Conservation (phyloP, 352 stramenopile genomes). For the Globisporangium echinulatum region DNA sequence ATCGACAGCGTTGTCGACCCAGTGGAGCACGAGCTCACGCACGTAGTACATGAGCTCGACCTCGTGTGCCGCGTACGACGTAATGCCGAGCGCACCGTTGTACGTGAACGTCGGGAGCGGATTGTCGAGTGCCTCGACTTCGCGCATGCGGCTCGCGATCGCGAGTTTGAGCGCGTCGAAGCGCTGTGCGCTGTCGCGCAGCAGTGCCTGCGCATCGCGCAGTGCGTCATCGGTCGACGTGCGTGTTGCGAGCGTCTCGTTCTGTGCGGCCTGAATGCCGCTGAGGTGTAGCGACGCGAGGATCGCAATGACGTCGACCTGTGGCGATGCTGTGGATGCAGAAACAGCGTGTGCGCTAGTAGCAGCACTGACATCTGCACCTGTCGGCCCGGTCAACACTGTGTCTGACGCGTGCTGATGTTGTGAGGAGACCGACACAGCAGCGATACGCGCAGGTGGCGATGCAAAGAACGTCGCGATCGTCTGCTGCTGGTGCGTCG, state of each 20-base stretch:
- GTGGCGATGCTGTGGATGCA: slow-evolving; percentile 4
- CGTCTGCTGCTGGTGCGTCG: slow-evolving; percentile 46
- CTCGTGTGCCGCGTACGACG: slow-evolving; percentile 33
- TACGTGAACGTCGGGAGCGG: slow-evolving; percentile 7
- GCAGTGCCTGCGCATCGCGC: slow-evolving; percentile 18
- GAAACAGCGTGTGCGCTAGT: not conserved
- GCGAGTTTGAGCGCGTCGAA: slow-evolving; percentile 11
- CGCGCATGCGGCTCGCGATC: slow-evolving; percentile 15
- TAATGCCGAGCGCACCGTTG: slow-evolving; percentile 26
- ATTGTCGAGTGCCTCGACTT: slow-evolving; percentile 19
- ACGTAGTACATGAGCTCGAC: slow-evolving; percentile 31
- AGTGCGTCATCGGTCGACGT: slow-evolving; percentile 20
- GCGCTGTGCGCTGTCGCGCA: slow-evolving; percentile 21
- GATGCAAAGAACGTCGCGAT: slow-evolving; percentile 41
- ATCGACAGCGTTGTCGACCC: slow-evolving; percentile 23
- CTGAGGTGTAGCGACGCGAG: slow-evolving; percentile 30
- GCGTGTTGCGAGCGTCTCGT: slow-evolving; percentile 24
- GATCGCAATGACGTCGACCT: slow-evolving; percentile 34
- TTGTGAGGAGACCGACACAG: too few relatives aligned
- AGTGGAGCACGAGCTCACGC: slow-evolving; percentile 33
- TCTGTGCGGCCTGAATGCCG: slow-evolving; percentile 18
- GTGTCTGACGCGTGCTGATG: too few relatives aligned
- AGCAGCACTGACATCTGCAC: too few relatives aligned
- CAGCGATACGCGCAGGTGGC: not conserved
- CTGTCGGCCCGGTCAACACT: too few relatives aligned